Evolutionary conservation across 306 rosid species (phyloP).

Genomic region (Rosa lucieae): DNA sequence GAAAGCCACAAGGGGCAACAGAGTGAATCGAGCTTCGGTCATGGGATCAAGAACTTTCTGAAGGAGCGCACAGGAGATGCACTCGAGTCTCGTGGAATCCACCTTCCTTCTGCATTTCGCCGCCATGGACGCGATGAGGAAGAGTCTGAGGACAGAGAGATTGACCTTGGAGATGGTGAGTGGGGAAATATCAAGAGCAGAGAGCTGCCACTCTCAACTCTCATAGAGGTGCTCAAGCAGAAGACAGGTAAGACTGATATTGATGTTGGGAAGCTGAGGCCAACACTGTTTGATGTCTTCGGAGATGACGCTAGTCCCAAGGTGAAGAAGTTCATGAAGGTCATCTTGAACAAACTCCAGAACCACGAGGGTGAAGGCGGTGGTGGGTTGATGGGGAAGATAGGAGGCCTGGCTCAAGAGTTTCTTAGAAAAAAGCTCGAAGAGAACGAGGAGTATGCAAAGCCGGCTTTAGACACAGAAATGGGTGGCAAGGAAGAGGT

Average conservation of each 20-base stretch:
- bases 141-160: constrained; percentile 38
- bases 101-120: constrained; percentile 48
- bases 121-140: constrained; percentile 34
- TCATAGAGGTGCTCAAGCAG: constrained; percentile 86
- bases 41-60: constrained; percentile 56
- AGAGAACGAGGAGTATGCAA: constrained; percentile 62
- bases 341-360: constrained; percentile 44
- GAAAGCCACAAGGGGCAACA: constrained; percentile 46
- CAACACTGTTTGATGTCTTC: constrained; percentile 61
- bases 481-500: constrained; percentile 53
- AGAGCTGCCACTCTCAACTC: constrained; percentile 74
- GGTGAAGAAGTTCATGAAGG: constrained; percentile 76
- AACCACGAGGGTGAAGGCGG: constrained; percentile 40
- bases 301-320: constrained; percentile 81
- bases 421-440: constrained; percentile 52
- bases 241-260: constrained; percentile 89
- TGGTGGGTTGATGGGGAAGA: constrained; percentile 58
- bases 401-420: constrained; percentile 76
- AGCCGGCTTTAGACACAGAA: constrained; percentile 62
- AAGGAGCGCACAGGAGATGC: constrained; percentile 53
- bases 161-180: constrained; percentile 46
- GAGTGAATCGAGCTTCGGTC: constrained; percentile 20
- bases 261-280: constrained; percentile 85
- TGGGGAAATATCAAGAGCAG: constrained; percentile 44
- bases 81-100: constrained; percentile 74